phyloP scores from a whole-genome alignment of 2,329 filamentous ascomycete genomes.

The Atkinsonella hypoxylon region DNA sequence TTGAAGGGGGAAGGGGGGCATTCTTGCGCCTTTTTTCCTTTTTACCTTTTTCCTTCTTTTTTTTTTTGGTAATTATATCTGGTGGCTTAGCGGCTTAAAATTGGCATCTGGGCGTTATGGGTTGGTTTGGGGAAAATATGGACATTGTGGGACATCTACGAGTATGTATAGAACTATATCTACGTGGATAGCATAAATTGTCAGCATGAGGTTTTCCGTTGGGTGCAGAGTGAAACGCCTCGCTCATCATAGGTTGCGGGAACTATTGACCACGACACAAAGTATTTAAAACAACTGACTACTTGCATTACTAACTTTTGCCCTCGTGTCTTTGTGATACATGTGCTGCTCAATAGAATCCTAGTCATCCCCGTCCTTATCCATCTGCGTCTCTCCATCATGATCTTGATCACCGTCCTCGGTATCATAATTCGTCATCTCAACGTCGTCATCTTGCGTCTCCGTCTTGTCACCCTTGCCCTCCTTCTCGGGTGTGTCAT shows the following conservation, averaged over 20 bases:
- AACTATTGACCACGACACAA: no score
- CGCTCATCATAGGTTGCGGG: no score
- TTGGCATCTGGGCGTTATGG: neutral
- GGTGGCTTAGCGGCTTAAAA: neutral
- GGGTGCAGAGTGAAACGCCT: no score
- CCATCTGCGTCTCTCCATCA: slow-evolving; percentile 18
- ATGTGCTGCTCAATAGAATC: no score
- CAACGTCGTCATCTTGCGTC: slow-evolving; percentile 34
- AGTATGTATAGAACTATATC: neutral
- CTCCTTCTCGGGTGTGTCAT: slow-evolving; percentile 11
- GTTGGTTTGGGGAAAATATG: neutral
- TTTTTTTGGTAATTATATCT: neutral
- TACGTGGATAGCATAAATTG: no score
- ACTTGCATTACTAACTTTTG: neutral
- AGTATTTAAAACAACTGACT: neutral
- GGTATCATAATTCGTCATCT: slow-evolving; percentile 36
- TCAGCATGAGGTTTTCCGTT: no score
- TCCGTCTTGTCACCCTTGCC: slow-evolving; percentile 17
- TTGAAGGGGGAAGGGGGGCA: no score
- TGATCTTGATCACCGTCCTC: slow-evolving; percentile 13
- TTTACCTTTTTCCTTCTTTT: neutral
- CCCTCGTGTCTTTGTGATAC: no score
- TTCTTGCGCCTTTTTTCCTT: neutral
- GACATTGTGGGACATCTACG: neutral
- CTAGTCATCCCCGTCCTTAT: slow-evolving; percentile 21